Conservation (phyloP, 306 rosid species). For the Astragalus glycyphyllos region DNA sequence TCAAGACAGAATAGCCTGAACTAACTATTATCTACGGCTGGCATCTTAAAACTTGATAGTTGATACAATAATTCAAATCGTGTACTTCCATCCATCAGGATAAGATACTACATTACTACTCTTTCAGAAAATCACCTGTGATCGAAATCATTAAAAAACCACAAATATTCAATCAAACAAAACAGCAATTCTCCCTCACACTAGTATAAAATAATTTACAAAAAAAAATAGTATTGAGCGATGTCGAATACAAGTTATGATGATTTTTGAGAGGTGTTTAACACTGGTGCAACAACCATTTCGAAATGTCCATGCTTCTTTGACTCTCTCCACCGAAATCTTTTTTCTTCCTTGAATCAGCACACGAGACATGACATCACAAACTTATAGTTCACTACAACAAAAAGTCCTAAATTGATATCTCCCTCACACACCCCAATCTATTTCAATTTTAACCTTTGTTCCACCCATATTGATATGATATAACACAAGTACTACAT, state of each 20-base stretch:
- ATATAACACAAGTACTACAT: not conserved
- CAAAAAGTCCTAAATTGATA: not conserved
- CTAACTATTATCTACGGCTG: constrained; percentile 1
- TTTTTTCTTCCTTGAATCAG: constrained; percentile 14
- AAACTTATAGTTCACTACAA: not conserved
- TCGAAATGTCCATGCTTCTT: not conserved
- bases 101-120: not conserved
- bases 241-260: not conserved
- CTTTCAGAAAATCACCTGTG: not conserved
- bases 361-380: not conserved
- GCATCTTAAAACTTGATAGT: constrained; percentile 4
- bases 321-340: not conserved
- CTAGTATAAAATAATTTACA: no score
- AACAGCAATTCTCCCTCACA: no score
- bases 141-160: no score
- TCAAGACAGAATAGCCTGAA: constrained; percentile 28
- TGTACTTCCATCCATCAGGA: not conserved
- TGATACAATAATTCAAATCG: constrained; percentile 19
- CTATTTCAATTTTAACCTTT: not conserved
- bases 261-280: not conserved
- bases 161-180: no score
- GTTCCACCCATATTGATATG: not conserved
- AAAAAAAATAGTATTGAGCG: not conserved
- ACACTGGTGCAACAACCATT: constrained; percentile 8
- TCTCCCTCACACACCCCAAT: not conserved